These are phyloP conservation scores for Phoma sp. DNA, from an alignment of 2,329 filamentous ascomycete species.

Conservation along the genomic window DNA sequence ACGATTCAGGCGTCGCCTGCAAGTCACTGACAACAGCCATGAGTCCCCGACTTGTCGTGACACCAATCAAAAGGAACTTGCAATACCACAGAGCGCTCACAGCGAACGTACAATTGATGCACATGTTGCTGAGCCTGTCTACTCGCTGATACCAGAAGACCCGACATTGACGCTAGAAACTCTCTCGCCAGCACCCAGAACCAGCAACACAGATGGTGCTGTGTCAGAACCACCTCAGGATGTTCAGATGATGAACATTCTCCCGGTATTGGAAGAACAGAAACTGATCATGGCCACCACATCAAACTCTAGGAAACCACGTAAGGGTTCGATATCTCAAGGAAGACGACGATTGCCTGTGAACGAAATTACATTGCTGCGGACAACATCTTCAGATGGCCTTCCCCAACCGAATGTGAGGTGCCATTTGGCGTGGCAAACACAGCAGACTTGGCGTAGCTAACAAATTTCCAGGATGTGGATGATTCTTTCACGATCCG, in stretches of 20 bases:
- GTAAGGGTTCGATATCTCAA: slow-evolving; percentile 14
- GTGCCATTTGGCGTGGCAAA: neutral
- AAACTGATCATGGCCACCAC: neutral
- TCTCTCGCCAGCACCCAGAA: neutral
- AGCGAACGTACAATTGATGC: neutral
- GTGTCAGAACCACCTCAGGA: too few species aligned
- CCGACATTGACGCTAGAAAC: neutral
- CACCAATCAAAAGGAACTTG: neutral
- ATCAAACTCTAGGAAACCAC: neutral
- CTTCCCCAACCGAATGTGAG: slow-evolving; percentile 37
- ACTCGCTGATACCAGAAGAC: neutral
- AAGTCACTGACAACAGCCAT: neutral
- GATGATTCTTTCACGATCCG: slow-evolving; percentile 4
- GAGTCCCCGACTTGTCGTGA: neutral
- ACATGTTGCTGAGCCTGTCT: neutral
- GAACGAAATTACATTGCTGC: slow-evolving; percentile 35
- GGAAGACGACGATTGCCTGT: slow-evolving; percentile 30
- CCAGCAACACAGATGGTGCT: too few species aligned
- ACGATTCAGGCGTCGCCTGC: slow-evolving; percentile 26
- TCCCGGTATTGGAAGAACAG: neutral
- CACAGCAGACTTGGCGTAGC: neutral
- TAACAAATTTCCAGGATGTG: slow-evolving; percentile 20
- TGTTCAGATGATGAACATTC: neutral
- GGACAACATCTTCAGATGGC: slow-evolving; percentile 36
- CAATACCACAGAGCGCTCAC: too few species aligned